Evolutionary conservation across 306 rosid genomes (phyloP).

Genomic region (Delonix regia): DNA sequence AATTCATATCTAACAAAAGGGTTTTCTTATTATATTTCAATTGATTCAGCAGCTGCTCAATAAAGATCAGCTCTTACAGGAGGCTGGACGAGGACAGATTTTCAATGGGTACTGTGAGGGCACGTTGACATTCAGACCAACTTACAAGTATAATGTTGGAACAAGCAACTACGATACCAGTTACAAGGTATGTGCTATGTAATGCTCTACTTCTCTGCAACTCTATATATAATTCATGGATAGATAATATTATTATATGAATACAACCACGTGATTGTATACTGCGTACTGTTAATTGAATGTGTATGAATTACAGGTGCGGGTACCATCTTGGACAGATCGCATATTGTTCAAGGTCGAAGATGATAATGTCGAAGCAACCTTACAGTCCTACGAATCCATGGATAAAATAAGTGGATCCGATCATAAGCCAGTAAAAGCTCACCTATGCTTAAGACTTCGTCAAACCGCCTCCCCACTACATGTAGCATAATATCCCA

Average conservation of each 20-base stretch:
- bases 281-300: background rate
- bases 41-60: constrained; percentile 47
- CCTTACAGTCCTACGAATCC: constrained; percentile 57
- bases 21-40: background rate
- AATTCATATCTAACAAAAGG: constrained; percentile 1
- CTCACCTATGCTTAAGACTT: constrained; percentile 60
- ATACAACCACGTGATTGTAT: background rate
- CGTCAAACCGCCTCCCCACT: constrained; percentile 22
- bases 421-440: constrained; percentile 81
- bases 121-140: constrained; percentile 73
- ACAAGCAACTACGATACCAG: constrained; percentile 79
- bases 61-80: constrained; percentile 74
- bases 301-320: constrained; percentile 36
- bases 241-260: no score
- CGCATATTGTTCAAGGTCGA: constrained; percentile 66
- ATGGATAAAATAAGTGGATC: constrained; percentile 62
- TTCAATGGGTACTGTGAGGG: constrained; percentile 81
- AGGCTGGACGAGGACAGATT: constrained; percentile 72
- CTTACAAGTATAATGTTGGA: constrained; percentile 76
- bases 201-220: background rate
- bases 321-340: constrained; percentile 84
- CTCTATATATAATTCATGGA: background rate
- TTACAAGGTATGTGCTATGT: constrained; percentile 49
- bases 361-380: constrained; percentile 51
- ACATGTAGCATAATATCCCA: background rate